A percentile compares a stretch with the other conserved stretches of the same genome.
Conservation (phyloP, 345 rosid species). For the Gossypium ekmanianum region DNA sequence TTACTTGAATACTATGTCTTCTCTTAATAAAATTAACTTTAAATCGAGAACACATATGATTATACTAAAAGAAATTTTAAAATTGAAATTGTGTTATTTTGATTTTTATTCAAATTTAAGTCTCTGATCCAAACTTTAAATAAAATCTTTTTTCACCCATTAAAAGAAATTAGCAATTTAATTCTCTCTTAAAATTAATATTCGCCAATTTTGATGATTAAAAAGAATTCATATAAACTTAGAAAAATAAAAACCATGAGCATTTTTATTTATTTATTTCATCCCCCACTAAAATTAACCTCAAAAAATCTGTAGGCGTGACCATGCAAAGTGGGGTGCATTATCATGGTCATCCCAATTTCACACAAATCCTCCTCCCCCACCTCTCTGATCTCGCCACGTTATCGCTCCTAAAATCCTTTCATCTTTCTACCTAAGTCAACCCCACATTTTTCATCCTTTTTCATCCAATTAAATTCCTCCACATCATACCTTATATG, state of each 20-base stretch:
- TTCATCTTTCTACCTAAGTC: conserved; percentile 38
- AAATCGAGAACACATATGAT: too few relatives aligned
- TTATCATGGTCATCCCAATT: conserved; percentile 57
- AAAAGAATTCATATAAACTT: too few relatives aligned
- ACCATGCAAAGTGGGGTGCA: conserved; percentile 81
- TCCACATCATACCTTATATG: conserved; percentile 38
- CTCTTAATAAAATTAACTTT: too few relatives aligned
- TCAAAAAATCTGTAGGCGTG: conserved; percentile 84
- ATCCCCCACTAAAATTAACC: conserved; percentile 41
- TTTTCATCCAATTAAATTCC: conserved; percentile 32
- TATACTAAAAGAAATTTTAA: too few relatives aligned
- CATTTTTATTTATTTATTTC: neutral
- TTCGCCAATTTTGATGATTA: neutral
- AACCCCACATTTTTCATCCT: conserved; percentile 30
- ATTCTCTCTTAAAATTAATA: too few relatives aligned
- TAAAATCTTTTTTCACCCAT: too few relatives aligned
- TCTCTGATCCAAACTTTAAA: too few relatives aligned
- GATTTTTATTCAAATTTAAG: too few relatives aligned
- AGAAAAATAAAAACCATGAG: neutral
- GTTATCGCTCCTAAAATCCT: conserved; percentile 2
- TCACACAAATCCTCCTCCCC: neutral
- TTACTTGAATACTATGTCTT: too few relatives aligned
- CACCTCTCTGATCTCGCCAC: conserved; percentile 21
- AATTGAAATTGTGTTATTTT: too few relatives aligned
- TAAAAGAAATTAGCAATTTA: too few relatives aligned